Conservation (phyloP, 2,329 filamentous ascomycete genomes). For the Fusarium sp. region DNA sequence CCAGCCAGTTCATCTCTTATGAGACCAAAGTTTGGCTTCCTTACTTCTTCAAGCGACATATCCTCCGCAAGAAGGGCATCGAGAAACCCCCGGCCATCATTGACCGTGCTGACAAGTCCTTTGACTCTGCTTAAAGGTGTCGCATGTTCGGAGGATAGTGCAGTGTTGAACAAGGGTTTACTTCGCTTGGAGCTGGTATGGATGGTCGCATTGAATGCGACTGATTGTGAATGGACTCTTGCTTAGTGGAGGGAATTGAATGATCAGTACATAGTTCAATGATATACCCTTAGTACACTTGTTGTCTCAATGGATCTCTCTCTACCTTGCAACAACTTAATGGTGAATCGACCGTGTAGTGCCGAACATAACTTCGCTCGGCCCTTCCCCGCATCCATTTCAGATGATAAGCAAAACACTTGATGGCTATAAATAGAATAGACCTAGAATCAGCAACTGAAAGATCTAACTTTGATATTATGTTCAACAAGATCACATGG, state of each 20-base stretch:
- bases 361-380: no score
- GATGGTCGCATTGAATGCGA: no score
- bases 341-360: no score
- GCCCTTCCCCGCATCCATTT: no score
- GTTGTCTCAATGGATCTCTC: accelerated
- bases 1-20: conserved; percentile 49
- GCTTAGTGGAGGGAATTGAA: no score
- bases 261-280: background rate
- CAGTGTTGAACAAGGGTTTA: no score
- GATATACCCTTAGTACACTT: background rate
- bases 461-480: no score
- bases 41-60: conserved; percentile 55
- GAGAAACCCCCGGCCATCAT: conserved; percentile 51
- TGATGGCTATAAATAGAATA: no score
- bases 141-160: accelerated
- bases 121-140: conserved; percentile 7
- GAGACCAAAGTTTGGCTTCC: conserved; percentile 52
- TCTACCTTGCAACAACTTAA: accelerated
- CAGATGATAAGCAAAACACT: no score
- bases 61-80: conserved; percentile 49
- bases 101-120: conserved; percentile 27
- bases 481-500: no score
- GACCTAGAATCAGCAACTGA: no score
- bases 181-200: background rate
- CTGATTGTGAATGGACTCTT: no score